Evolutionary conservation across 495 filamentous ascomycete species (phyloP), one percentile per base, ranked within the genome.

Genomic region (Aspergillus bertholletiae): DNA sequence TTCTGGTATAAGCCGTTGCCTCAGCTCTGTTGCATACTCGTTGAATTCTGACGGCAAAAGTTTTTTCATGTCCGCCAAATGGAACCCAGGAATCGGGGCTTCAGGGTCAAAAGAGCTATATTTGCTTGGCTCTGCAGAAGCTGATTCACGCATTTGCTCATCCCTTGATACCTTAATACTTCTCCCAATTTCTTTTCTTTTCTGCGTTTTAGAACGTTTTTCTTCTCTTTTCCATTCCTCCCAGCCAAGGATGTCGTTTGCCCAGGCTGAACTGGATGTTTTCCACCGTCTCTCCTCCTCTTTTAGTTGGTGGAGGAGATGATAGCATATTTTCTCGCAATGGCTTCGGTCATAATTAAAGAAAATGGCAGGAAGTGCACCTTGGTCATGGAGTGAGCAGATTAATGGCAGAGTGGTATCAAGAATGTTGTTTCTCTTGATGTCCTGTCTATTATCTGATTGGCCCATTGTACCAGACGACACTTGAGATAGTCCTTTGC

Each of bases 311-410:
- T 60, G 34, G 3, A 84, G 44, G 1, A 92, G 35, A 5, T 65
- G 43, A 5, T 54, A 32, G 41, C 76, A 77, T 13, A 88, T 75
- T 2, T 59, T 57, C 66, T 91, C 87, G 54, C 88, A 92, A 18
- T 66, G 61, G 1, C 52, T 56, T 32, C 88, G 80, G 53, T 90
- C 86, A 62, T 86, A 92, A 53, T 88, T 89, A 75, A 93, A 92
- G 5, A 92, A 56, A 15, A 93, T 79, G 0, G 86, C 88, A 0
- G 89, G 89, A 5, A 93, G 74, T 2, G 85, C 87, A 51, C 80
- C 76, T 53, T 80, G 76, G 2, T 74, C 67, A 47, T 90, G 80
- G 1, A 93, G 77, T 13, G 82, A 76, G 23, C 66, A 73, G 0
- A 90, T 72, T 28, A 91, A 63, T 0, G 84, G 80, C 20, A 90